A percentile compares a stretch with the other conserved stretches of the same genome.
These are phyloP conservation scores for Artemisia argyi DNA, from an alignment of 129 eudicot species.

Conservation along the genomic window DNA sequence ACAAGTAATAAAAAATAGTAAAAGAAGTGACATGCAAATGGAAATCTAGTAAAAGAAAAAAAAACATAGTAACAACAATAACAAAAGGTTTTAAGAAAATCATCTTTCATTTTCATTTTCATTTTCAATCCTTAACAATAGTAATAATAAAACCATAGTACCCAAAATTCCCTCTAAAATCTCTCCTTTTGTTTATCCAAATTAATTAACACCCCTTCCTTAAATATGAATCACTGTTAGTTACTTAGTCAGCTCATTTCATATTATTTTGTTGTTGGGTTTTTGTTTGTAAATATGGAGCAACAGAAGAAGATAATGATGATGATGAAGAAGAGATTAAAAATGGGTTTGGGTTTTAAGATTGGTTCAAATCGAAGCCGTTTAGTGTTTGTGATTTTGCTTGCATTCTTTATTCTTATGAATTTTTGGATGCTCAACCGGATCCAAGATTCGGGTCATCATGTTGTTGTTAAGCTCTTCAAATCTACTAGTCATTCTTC, in stretches of 20 bases:
- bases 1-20: too few relatives aligned
- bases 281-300: constrained; percentile 19
- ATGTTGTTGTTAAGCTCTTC: constrained; percentile 27
- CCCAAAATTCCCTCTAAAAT: constrained; percentile 16
- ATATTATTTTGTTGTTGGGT: neutral
- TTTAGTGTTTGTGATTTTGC: constrained; percentile 32
- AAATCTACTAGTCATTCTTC: constrained; percentile 40
- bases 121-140: neutral
- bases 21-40: constrained; percentile 32
- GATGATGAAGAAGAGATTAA: constrained; percentile 31
- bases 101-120: neutral
- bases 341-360: constrained; percentile 12
- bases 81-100: neutral
- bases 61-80: neutral
- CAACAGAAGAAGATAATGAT: constrained; percentile 27
- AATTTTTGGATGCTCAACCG: constrained; percentile 84
- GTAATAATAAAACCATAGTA: neutral
- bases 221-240: neutral
- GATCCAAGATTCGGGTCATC: constrained; percentile 56
- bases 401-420: constrained; percentile 51
- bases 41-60: neutral
- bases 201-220: neutral
- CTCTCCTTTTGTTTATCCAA: neutral
- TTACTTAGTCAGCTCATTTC: too few relatives aligned
- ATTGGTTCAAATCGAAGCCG: constrained; percentile 33